phyloP scores from a whole-genome alignment of 1,284 basidiomycete genomes.

The Ganoderma leucocontextum region DNA sequence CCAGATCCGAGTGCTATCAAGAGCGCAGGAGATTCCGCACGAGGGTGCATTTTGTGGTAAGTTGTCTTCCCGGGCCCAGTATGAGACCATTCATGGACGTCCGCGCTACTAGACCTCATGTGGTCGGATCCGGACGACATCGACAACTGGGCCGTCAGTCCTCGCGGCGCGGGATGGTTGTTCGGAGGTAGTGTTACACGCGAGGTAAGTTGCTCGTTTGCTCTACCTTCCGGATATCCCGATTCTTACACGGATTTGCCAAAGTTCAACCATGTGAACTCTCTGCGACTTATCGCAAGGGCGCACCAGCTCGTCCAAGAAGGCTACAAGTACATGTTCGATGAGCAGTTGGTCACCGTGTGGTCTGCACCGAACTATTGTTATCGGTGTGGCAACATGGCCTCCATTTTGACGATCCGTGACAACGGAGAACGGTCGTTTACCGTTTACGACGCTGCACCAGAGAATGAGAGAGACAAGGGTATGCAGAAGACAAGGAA shows the following conservation, averaged over 20 bases:
- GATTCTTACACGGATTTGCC: background rate
- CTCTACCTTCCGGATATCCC: background rate
- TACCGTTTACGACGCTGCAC: slow-evolving; percentile 84
- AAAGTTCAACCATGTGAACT: slow-evolving; percentile 63
- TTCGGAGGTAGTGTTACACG: slow-evolving; percentile 89
- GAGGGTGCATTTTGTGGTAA: slow-evolving; percentile 96
- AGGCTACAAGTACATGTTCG: slow-evolving; percentile 99
- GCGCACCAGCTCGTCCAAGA: slow-evolving; percentile 97
- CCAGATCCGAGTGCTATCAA: slow-evolving; percentile 91
- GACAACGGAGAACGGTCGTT: slow-evolving; percentile 74
- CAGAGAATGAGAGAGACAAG: slow-evolving; percentile 86
- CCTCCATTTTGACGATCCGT: slow-evolving; percentile 77
- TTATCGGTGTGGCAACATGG: slow-evolving; percentile 86
- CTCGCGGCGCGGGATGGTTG: slow-evolving; percentile 96
- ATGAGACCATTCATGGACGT: slow-evolving; percentile 10
- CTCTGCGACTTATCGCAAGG: slow-evolving; percentile 84
- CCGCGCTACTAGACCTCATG: slow-evolving; percentile 78
- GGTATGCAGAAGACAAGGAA: slow-evolving; percentile 66
- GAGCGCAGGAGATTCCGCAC: slow-evolving; percentile 96
- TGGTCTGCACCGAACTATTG: slow-evolving; percentile 99
- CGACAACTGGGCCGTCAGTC: slow-evolving; percentile 90
- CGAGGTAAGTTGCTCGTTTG: slow-evolving; percentile 67
- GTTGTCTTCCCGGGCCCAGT: slow-evolving; percentile 33
- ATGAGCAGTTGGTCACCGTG: slow-evolving; percentile 92
- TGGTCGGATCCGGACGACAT: slow-evolving; percentile 98